Evolutionary conservation across 805 yeast genomes (phyloP), one percentile per base, ranked within the genome.

Genomic region (Lachancea waltii): DNA sequence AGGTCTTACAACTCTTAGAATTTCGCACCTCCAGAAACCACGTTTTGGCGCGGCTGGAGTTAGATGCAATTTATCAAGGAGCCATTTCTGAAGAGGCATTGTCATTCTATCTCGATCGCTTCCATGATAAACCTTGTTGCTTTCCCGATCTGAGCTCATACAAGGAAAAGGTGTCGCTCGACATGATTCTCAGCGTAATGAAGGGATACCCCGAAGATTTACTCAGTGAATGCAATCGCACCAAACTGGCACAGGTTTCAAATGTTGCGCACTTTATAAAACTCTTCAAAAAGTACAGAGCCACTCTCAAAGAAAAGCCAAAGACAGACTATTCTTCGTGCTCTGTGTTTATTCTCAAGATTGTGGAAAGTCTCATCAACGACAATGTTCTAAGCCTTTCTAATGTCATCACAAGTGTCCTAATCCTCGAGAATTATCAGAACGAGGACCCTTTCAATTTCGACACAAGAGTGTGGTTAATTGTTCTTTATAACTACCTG

Each of bases 251-350:
- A 81, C 35, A 17, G 3, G 27, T 9, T 27, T 6, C 35, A 2
- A 30, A 42, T 3, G 40, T 42, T 3, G 31, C 31, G 18, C 21
- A 4, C 20, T 37, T 57, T 48, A 3, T 73, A n/a, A 33, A 39
- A 0, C 61, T 62, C 20, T 80, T 70, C 53, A 58, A 62, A 11
- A 46, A 54, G 11, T 67, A 69, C 39, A 63, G 58, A 41, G 56
- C 50, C 13, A 54, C 67, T 25, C 58, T 71, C 33, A 33, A 51
- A 19, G 45, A 46, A 5, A 73, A 75, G 51, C 63, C 67, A 33
- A 70, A 67, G 38, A 81, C 81, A 28, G 95, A 87, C 54, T 82
- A 81, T 54, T 81, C 79, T 45, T 55, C 76, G 2, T 84, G 82
- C 5, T 78, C 81, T 43, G 85, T 80, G 38, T 71, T 84, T 33